Evolutionary conservation across 2,329 filamentous ascomycete genomes (phyloP).

Genomic region (Decorospora gaudefroyi): DNA sequence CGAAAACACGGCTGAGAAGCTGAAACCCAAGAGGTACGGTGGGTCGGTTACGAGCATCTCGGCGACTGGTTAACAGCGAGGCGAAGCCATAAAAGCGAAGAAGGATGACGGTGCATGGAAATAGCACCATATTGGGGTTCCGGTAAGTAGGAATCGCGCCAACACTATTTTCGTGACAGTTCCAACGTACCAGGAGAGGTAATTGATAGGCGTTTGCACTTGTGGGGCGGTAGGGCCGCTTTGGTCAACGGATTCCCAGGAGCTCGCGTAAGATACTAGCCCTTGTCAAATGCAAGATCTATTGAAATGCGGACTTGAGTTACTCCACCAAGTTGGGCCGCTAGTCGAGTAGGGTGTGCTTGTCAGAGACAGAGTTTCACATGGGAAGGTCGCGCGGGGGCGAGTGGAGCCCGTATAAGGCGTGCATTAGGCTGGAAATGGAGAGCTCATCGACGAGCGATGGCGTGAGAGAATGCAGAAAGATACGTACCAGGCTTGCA

Average conservation of each 20-base stretch:
- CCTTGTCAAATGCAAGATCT: conserved; percentile 13
- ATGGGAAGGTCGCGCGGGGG: not conserved
- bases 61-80: conserved; percentile 17
- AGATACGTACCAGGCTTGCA: not conserved
- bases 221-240: conserved; percentile 1
- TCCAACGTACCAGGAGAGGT: conserved; percentile 7
- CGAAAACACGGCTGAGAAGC: conserved; percentile 13
- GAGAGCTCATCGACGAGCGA: conserved; percentile 1
- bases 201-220: conserved; percentile 5
- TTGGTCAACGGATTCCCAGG: conserved; percentile 2
- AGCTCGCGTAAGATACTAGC: conserved; percentile 10
- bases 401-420: conserved; percentile 3
- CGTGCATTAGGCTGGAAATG: not conserved
- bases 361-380: conserved; percentile 1
- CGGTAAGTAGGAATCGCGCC: not conserved
- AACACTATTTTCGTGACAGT: conserved; percentile 3
- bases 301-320: conserved; percentile 12
- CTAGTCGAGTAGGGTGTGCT: conserved; percentile 3
- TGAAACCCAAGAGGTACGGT: conserved; percentile 10
- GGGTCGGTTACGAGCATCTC: conserved; percentile 15
- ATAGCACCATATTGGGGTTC: conserved; percentile 3
- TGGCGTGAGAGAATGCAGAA: conserved; percentile 6
- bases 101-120: conserved; percentile 5
- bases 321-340: conserved; percentile 9
- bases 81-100: conserved; percentile 15